phyloP scores from a whole-genome alignment of 2,329 filamentous ascomycete species.

The Trichoderma harzianum region DNA sequence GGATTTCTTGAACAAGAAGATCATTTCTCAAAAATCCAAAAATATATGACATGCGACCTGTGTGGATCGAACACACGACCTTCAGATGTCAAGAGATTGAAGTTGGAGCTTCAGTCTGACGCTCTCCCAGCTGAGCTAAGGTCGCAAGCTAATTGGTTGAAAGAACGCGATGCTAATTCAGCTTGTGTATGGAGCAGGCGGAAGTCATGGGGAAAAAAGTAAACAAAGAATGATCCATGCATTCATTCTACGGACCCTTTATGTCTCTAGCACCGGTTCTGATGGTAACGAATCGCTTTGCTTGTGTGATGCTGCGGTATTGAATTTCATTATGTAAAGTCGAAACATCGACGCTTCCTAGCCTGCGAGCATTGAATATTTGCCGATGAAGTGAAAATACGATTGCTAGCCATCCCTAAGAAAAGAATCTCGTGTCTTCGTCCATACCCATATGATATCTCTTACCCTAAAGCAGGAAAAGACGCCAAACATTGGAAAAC shows the following conservation, averaged over 20 bases:
- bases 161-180: background rate
- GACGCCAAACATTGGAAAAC: background rate
- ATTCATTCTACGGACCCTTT: too few species aligned
- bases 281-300: background rate
- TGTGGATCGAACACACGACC: conserved; percentile 31
- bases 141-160: conserved; percentile 23
- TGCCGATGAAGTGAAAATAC: background rate
- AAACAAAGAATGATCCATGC: background rate
- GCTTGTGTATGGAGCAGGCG: background rate
- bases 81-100: conserved; percentile 29
- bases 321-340: background rate
- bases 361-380: background rate
- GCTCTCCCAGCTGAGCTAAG: conserved; percentile 31
- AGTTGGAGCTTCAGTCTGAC: conserved; percentile 29
- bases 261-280: background rate
- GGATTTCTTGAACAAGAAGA: background rate
- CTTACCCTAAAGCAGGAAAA: background rate
- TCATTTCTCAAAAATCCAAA: background rate
- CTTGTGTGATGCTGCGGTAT: background rate
- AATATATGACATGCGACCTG: conserved; percentile 26
- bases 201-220: background rate
- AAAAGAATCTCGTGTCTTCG: background rate
- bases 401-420: background rate
- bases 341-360: background rate
- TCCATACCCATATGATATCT: background rate